These are phyloP conservation scores for Yamadazyma mexicana DNA, from an alignment of 1,139 yeast species.

Conservation along the genomic window DNA sequence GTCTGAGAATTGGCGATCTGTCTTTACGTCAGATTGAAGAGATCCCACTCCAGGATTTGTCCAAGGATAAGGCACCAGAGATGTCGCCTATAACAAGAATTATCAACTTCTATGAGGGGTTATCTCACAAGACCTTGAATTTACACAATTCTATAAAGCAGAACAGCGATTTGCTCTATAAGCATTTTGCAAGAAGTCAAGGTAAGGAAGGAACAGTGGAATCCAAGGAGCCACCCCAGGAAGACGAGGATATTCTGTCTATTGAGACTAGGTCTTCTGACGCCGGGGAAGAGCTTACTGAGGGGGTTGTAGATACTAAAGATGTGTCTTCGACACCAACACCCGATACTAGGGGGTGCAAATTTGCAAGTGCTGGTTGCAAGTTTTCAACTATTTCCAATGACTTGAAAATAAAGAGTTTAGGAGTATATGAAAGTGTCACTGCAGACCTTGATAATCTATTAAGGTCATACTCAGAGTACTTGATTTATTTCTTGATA, in stretches of 20 bases:
- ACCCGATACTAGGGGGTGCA: too few relatives aligned
- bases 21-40: background rate
- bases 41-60: background rate
- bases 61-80: background rate
- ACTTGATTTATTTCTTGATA: constrained; percentile 12
- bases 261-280: too few relatives aligned
- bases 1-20: background rate
- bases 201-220: background rate
- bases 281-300: too few relatives aligned
- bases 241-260: background rate
- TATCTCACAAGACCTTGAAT: constrained; percentile 16
- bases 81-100: constrained; percentile 11
- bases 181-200: constrained; percentile 12
- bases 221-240: background rate
- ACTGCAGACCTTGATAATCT: background rate
- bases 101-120: constrained; percentile 29
- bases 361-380: too few relatives aligned
- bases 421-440: background rate
- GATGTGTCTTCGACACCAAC: too few relatives aligned
- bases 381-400: background rate
- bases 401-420: background rate
- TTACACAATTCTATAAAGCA: constrained; percentile 28
- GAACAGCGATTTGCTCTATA: constrained; percentile 25
- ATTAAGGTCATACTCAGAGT: constrained; percentile 6
- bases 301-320: too few relatives aligned